These are phyloP conservation scores for Colletotrichum lentis DNA, from an alignment of 2,329 filamentous ascomycete species.

Conservation along the genomic window DNA sequence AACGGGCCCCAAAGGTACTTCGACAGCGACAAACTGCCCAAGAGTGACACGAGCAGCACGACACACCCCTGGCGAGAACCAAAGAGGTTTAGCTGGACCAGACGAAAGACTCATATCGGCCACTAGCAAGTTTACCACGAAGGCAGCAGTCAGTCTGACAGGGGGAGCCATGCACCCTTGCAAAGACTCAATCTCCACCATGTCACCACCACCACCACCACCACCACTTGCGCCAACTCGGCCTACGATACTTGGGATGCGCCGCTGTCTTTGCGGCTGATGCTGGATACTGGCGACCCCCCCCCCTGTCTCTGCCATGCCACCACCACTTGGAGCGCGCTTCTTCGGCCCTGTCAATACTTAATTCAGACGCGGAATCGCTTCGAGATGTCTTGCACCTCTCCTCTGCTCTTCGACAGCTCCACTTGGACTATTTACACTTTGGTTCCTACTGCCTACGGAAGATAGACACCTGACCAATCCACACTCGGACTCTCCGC, in stretches of 20 bases:
- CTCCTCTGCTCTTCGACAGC: constrained; percentile 16
- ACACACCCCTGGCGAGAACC: constrained; percentile 3
- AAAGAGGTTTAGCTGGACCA: constrained; percentile 20
- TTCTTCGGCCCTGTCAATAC: constrained; percentile 24
- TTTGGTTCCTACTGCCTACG: constrained; percentile 15
- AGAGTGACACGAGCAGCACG: constrained; percentile 7
- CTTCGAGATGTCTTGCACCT: constrained; percentile 6
- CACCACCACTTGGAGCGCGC: constrained; percentile 8
- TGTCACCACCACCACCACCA: background rate
- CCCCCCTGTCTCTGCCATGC: background rate
- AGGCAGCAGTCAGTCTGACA: constrained; percentile 35
- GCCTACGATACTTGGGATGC: constrained; percentile 13
- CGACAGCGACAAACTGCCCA: background rate
- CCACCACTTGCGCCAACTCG: background rate
- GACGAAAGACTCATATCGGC: constrained; percentile 31
- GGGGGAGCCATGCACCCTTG: constrained; percentile 21
- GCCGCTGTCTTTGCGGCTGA: constrained; percentile 23
- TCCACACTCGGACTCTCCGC: constrained; percentile 12
- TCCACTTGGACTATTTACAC: constrained; percentile 34
- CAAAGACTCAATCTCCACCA: constrained; percentile 34
- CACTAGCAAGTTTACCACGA: constrained; percentile 1
- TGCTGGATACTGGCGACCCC: constrained; percentile 1
- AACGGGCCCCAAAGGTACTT: constrained; percentile 7
- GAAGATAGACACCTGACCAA: constrained; percentile 10
- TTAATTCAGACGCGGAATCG: constrained; percentile 31